A percentile compares a stretch with the other conserved stretches of the same genome.
These are phyloP conservation scores for Colletotrichum salicis DNA, from an alignment of 2,329 filamentous ascomycete species.

Conservation along the genomic window DNA sequence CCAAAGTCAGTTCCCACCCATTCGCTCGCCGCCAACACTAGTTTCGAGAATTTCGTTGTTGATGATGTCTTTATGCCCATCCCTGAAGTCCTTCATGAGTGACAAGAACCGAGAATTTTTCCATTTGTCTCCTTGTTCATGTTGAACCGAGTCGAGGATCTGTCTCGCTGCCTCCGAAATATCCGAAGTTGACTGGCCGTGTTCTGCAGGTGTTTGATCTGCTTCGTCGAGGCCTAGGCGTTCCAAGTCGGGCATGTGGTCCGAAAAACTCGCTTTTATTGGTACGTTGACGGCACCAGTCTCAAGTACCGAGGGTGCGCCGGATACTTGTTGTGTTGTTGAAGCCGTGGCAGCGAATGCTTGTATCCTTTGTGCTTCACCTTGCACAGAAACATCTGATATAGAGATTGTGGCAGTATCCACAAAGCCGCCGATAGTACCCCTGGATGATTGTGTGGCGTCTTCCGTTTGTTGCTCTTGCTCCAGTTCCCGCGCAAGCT, in stretches of 20 bases:
- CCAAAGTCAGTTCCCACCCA: not conserved
- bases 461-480: not conserved
- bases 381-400: not conserved
- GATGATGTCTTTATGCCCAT: conserved; percentile 56
- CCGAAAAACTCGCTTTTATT: not conserved
- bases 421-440: not conserved
- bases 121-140: conserved; percentile 58
- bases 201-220: not conserved
- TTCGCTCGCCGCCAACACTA: not conserved
- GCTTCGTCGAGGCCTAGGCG: not conserved
- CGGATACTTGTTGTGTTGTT: not conserved
- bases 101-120: conserved; percentile 57
- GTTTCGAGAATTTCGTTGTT: conserved; percentile 53
- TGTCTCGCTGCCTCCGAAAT: conserved; percentile 55
- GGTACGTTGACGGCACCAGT: not conserved
- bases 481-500: conserved; percentile 54
- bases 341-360: not conserved
- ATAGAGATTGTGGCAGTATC: not conserved
- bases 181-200: conserved; percentile 37
- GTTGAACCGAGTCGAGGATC: conserved; percentile 55
- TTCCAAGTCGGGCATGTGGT: conserved; percentile 1
- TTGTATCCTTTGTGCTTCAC: not conserved
- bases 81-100: conserved; percentile 57
- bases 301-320: not conserved
- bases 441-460: not conserved